Evolutionary conservation across 129 eudicot species (phyloP), one percentile per base, ranked within the genome.

Genomic region (Heracleum sosnowskyi): DNA sequence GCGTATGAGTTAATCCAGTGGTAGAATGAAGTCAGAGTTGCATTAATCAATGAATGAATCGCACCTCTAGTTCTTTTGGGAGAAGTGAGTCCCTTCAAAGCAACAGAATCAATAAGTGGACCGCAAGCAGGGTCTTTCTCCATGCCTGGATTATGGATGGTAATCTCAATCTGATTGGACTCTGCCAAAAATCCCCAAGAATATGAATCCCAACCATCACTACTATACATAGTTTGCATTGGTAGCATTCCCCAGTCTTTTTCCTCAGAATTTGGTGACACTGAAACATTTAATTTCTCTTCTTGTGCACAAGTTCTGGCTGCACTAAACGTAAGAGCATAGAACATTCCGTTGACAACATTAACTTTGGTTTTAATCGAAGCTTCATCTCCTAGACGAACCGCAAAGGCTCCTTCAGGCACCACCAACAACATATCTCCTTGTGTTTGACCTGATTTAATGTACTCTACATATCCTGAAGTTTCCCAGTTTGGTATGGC

Each of bases 241-340:
- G 98, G 98, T 75, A 91, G 74, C 66, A 92, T 84, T 10, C 92
- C 96, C 89, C 89, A 87, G 33, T 89, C 91, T 0, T 85, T 81
- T 17, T 46, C 10, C 81, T 86, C 90, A 0, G 84, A 47, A 44
- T 86, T 88, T 5, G 96, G 97, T 0, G 86, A 81, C 71, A 96
- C 92, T 0, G 97, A 90, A 3, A 92, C 88, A 24, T 92, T 90
- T 76, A 96, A 74, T 33, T 71, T 84, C 84, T 91, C 93, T 62
- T 87, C 92, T 83, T 93, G 97, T 26, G 88, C 98, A 75, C 97
- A 93, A 17, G 98, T 93, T 66, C 98, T 82, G 40, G 98, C 89
- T 41, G 85, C 91, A 71, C 86, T 90, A 73, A 92, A 93, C 0
- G 98, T 85, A 42, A 93, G 60, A 0, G 94, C 80, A 81, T 93